Conservation (phyloP, 352 stramenopile genomes). For the Phytophthora boehmeriae region DNA sequence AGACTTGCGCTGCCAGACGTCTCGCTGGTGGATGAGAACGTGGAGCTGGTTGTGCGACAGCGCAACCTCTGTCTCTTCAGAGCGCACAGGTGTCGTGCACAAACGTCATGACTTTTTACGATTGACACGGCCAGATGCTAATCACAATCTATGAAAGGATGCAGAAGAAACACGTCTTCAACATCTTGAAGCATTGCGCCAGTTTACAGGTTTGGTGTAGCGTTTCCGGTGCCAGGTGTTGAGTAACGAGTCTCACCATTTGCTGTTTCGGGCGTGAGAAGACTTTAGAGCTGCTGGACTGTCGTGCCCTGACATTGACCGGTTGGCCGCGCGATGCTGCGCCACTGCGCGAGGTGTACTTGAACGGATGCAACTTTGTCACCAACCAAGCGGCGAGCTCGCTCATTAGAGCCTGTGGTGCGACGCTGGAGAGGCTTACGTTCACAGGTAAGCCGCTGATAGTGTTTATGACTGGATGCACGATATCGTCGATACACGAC, state of each 20-base stretch:
- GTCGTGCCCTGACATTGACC: constrained; percentile 48
- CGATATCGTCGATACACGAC: too few species aligned
- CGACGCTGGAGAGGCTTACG: constrained; percentile 41
- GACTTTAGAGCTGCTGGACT: constrained; percentile 69
- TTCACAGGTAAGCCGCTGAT: constrained; percentile 42
- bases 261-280: constrained; percentile 13
- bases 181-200: constrained; percentile 41
- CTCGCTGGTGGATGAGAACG: constrained; percentile 45
- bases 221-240: constrained; percentile 9
- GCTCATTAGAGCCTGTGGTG: constrained; percentile 45
- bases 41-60: constrained; percentile 46
- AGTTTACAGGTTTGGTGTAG: constrained; percentile 38
- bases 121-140: constrained; percentile 15
- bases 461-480: neutral
- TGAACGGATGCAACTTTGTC: constrained; percentile 59
- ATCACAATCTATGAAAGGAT: constrained; percentile 37
- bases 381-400: constrained; percentile 46
- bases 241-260: constrained; percentile 1
- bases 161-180: constrained; percentile 59
- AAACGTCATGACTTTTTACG: constrained; percentile 1
- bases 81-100: constrained; percentile 48
- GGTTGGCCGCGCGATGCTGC: constrained; percentile 40
- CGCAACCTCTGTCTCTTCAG: constrained; percentile 46
- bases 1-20: constrained; percentile 52
- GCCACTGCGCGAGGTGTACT: constrained; percentile 41